These are phyloP conservation scores for Aureobasidium sp. DNA, from an alignment of 2,329 filamentous ascomycete genomes.

Conservation along the genomic window DNA sequence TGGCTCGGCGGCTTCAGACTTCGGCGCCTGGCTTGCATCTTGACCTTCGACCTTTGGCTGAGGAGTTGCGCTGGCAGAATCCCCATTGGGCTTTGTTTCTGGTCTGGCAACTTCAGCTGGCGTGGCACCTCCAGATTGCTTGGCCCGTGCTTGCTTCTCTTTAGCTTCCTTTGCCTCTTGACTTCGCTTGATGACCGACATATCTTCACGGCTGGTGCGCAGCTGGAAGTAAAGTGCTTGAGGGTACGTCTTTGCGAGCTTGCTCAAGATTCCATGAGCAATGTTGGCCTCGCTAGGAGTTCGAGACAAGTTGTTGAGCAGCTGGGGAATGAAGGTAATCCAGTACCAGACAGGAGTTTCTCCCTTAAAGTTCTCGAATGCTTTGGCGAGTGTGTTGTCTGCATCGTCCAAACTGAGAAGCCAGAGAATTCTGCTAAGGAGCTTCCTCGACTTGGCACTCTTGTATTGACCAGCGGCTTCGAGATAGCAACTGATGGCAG, in stretches of 20 bases:
- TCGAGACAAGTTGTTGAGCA: slow-evolving; percentile 83
- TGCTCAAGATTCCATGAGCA: slow-evolving; percentile 77
- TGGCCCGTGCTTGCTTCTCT: slow-evolving; percentile 50
- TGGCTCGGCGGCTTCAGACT: slow-evolving; percentile 32
- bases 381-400: slow-evolving; percentile 71
- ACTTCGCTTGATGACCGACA: slow-evolving; percentile 82
- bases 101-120: slow-evolving; percentile 26
- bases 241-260: slow-evolving; percentile 92
- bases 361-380: slow-evolving; percentile 94
- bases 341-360: slow-evolving; percentile 99
- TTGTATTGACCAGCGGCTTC: slow-evolving; percentile 96
- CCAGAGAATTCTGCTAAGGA: slow-evolving; percentile 91
- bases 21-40: slow-evolving; percentile 22
- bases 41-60: slow-evolving; percentile 23
- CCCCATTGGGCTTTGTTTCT: slow-evolving; percentile 39
- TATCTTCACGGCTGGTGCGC: slow-evolving; percentile 87
- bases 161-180: slow-evolving; percentile 57
- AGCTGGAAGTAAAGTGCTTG: slow-evolving; percentile 94
- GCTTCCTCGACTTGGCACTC: slow-evolving; percentile 89
- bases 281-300: slow-evolving; percentile 71
- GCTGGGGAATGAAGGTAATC: slow-evolving; percentile 97
- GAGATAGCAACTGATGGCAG: slow-evolving; percentile 90
- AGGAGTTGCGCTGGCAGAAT: slow-evolving; percentile 28
- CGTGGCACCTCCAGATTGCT: slow-evolving; percentile 41
- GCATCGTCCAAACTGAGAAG: slow-evolving; percentile 87